These are phyloP conservation scores for Penicillium brasilianum DNA, from an alignment of 2,329 filamentous ascomycete species.

Conservation along the genomic window DNA sequence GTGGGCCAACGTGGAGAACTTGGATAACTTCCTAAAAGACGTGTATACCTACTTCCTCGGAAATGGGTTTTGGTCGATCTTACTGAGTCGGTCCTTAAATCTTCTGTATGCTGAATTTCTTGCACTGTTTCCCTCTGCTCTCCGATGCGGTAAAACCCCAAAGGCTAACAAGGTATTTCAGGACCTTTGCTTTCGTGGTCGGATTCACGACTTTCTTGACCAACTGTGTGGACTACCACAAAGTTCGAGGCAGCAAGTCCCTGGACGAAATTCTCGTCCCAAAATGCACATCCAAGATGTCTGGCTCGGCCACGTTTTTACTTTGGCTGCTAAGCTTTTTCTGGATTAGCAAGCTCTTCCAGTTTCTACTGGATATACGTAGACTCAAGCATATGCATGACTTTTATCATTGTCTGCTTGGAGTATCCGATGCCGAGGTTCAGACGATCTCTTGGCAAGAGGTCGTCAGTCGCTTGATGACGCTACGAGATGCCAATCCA, in stretches of 20 bases:
- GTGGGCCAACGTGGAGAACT: conserved; percentile 88
- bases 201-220: conserved; percentile 81
- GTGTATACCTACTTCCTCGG: conserved; percentile 87
- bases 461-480: conserved; percentile 83
- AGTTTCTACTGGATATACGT: conserved; percentile 73
- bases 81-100: conserved; percentile 72
- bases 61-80: conserved; percentile 83
- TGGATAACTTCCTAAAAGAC: conserved; percentile 83
- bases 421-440: conserved; percentile 84
- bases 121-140: neutral
- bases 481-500: conserved; percentile 82
- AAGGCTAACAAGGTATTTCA: conserved; percentile 39
- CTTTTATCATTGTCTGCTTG: conserved; percentile 82
- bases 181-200: conserved; percentile 81
- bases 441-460: conserved; percentile 95
- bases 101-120: conserved; percentile 65
- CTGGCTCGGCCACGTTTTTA: conserved; percentile 73
- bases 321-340: conserved; percentile 86
- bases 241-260: conserved; percentile 68
- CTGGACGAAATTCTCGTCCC: conserved; percentile 67
- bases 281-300: conserved; percentile 77
- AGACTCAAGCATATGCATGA: conserved; percentile 78
- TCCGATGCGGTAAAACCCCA: neutral
- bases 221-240: conserved; percentile 82
- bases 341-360: conserved; percentile 79